Evolutionary conservation across 1,139 yeast species (phyloP), one percentile per base, ranked within the genome.

Genomic region (Scheffersomyces segobiensis): DNA sequence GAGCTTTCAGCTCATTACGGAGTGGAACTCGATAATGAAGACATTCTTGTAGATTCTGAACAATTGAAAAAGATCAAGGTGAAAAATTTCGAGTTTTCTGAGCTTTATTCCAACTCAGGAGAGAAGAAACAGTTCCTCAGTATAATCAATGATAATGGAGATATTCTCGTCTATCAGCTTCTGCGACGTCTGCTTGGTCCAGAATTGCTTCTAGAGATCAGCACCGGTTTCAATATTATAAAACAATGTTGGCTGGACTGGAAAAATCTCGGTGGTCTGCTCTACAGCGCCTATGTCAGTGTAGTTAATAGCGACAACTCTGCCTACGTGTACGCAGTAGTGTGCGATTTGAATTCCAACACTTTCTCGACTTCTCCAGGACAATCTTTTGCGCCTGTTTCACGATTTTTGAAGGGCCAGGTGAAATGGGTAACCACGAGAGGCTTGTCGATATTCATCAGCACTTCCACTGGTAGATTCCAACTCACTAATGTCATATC

Each of bases 61-160:
- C 72, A 73, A 46, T 71, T 57, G 55, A 56, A 58, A 47, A 62
- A 67, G n/a, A 62, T 79, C 22, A 71, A 69, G 50, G 65, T 79
- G 14, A 71, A 70, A 52, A 66, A 67, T 52, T 80, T 80, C 58
- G 65, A 69, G 21, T 74, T 79, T 52, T 65, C 66, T 8, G 61
- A 55, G 8, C 57, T 65, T 7, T 60, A 59, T 5, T 62, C 59
- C 20, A 61, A 63, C 18, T 56, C 56, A 5, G 42, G 14, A 32
- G 62, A 63, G 14, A 42, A 59, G 8, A 57, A 59, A 5, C 52
- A 65, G 14, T 57, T 64, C 19, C 56, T 73, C 32, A 60, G 66
- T 20, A 21, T 69, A 2, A 59, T 63, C 17, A 69, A 70, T 10
- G 66, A 66, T 49, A 56, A 65, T 46, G 66, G 67, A 0, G 59